Evolutionary conservation across 208 protist genomes (phyloP).

Genomic region (Leishmania arabica): DNA sequence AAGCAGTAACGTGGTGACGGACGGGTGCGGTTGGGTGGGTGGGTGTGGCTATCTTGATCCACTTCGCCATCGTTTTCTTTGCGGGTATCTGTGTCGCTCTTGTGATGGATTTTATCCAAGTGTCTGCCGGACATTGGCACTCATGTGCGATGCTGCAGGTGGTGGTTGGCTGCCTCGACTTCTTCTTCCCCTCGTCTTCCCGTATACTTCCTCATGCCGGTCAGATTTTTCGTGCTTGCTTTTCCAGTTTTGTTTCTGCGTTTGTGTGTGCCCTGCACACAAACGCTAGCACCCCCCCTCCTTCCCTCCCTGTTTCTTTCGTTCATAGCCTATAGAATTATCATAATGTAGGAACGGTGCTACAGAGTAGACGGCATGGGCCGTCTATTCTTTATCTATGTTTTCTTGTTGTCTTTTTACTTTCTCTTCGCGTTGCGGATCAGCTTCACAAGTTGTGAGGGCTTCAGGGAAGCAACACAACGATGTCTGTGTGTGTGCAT

Average conservation of each 20-base stretch:
- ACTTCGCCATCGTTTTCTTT: no score
- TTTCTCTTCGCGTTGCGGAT: neutral
- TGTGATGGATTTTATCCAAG: no score
- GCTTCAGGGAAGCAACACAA: neutral
- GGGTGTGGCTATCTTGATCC: no score
- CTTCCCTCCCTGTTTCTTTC: neutral
- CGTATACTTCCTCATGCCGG: neutral
- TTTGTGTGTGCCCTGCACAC: neutral
- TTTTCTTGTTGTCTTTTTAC: neutral
- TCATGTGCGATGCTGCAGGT: no score
- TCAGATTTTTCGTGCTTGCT: neutral
- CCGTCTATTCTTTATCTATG: neutral
- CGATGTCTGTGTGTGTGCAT: neutral
- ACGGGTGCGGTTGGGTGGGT: no score
- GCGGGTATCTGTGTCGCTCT: no score
- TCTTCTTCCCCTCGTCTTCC: neutral
- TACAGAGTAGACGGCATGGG: neutral
- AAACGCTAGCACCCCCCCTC: neutral
- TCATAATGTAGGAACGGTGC: neutral
- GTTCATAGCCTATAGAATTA: neutral
- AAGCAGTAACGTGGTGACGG: no score
- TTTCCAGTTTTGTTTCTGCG: neutral
- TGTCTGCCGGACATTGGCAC: no score
- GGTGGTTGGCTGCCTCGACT: neutral
- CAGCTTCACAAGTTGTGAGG: neutral